Conservation (phyloP, 306 rosid genomes). For the Acmispon strigosus region DNA sequence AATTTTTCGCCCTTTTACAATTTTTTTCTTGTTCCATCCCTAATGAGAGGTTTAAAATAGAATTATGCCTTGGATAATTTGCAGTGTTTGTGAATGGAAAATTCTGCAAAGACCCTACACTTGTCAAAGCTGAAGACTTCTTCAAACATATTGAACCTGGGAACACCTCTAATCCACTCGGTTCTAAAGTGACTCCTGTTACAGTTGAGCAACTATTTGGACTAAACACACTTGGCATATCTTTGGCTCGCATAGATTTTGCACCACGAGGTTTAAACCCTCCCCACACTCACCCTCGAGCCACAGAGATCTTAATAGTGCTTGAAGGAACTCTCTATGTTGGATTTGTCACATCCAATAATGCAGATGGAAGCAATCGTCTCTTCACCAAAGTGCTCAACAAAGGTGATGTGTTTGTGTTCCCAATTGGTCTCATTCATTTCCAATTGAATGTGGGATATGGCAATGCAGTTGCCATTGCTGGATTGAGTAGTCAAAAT, state of each 20-base stretch:
- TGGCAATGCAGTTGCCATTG: not conserved
- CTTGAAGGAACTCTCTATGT: constrained; percentile 19
- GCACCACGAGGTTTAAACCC: not conserved
- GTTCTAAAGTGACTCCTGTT: not conserved
- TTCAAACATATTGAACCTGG: not conserved
- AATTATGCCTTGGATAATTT: not conserved
- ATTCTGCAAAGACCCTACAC: constrained; percentile 29
- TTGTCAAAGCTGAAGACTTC: constrained; percentile 18
- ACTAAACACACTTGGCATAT: constrained; percentile 18
- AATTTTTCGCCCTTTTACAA: no score
- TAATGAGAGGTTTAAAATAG: no score
- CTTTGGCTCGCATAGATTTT: not conserved
- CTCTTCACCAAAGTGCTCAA: not conserved
- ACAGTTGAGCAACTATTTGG: not conserved
- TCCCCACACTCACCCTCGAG: constrained; percentile 8
- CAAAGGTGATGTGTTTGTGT: not conserved
- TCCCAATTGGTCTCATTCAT: constrained; percentile 1
- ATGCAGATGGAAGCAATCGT: not conserved
- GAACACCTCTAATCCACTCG: not conserved
- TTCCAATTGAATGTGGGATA: constrained; percentile 14
- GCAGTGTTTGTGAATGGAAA: constrained; percentile 35
- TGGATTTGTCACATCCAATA: constrained; percentile 17
- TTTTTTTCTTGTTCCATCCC: no score
- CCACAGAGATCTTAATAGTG: constrained; percentile 11
- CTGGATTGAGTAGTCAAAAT: not conserved